Evolutionary conservation across 768 basidiomycete species (phyloP), one percentile per base, ranked within the genome.

Genomic region (Xerocomus spinulosus): DNA sequence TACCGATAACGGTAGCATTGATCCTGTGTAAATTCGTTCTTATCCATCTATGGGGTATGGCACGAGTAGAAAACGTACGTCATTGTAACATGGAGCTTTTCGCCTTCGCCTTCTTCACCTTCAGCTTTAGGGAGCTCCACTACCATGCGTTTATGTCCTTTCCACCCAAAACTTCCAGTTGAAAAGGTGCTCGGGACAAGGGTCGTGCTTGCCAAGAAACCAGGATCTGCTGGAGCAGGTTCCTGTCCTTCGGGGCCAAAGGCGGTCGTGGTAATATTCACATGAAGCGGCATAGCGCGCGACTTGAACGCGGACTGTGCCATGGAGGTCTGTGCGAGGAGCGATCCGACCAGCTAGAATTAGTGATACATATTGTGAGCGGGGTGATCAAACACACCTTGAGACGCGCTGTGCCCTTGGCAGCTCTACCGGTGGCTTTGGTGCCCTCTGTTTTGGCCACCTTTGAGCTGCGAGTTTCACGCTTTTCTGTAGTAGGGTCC

Each of bases 131-230:
- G 71, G 14, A 91, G 62, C 57, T 88, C 84, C 42, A 92, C 73
- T 1, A 72, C 74, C 50, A 90, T 66, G 21, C 81, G 76, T 63
- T 82, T 85, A 63, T 66, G 78, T 2, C 83, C 88, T 63, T 89
- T 91, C 89, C 89, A 92, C 15, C 90, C 89, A 62, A 85, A 88
- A 60, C 85, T 87, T 10, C 88, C 87, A 0, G 87, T 88, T 13
- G 71, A 58, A 66, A 92, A 89, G 32, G 77, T 71, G 49, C 67
- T 76, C 2, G 89, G 79, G 4, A 74, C 54, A 7, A 89, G 72
- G 0, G 77, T 75, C 18, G 82, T 62, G 34, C 68, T 73, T 14
- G 78, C 79, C 52, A 89, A 70, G 60, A 78, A 73, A 9, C 85
- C 87, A 23, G 79, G 72, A 64, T 88, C 87, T 4, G 61, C 65